Evolutionary conservation across 192 early-diverging fungal species (phyloP).

Genomic region (Pilaira anomala): DNA sequence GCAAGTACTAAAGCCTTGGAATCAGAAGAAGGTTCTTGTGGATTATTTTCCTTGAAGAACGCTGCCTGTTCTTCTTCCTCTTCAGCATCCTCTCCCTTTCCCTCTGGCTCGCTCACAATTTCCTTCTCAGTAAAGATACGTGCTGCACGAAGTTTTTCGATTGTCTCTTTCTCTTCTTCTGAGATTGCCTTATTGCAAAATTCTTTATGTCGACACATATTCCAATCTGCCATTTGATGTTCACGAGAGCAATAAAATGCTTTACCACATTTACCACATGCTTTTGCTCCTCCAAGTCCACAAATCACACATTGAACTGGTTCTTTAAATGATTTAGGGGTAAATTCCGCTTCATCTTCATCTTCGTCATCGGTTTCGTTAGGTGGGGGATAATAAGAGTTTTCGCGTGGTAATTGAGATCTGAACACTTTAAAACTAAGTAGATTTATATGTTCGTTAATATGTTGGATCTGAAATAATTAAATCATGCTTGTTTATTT

Average conservation of each 20-base stretch:
- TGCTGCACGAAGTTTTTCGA: slow-evolving; percentile 30
- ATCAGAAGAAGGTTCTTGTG: background rate
- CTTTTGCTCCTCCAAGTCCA: slow-evolving; percentile 65
- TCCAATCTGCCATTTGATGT: slow-evolving; percentile 89
- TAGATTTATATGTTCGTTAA: background rate
- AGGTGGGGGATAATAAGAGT: slow-evolving; percentile 56
- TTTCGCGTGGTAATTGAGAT: slow-evolving; percentile 72
- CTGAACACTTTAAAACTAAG: slow-evolving; percentile 82
- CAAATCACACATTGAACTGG: slow-evolving; percentile 63
- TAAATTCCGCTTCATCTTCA: slow-evolving; percentile 34
- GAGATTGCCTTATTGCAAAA: slow-evolving; percentile 41
- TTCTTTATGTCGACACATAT: slow-evolving; percentile 62
- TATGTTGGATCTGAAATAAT: background rate
- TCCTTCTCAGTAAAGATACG: slow-evolving; percentile 59
- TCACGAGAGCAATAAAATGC: slow-evolving; percentile 78
- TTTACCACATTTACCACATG: slow-evolving; percentile 73
- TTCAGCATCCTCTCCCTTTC: slow-evolving; percentile 41
- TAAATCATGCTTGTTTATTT: background rate
- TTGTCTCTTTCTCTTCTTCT: slow-evolving; percentile 17
- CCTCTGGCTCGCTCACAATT: slow-evolving; percentile 68
- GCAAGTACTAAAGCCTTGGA: slow-evolving; percentile 34
- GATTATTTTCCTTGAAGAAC: slow-evolving; percentile 18
- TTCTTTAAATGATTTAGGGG: slow-evolving; percentile 18
- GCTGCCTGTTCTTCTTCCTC: slow-evolving; percentile 44
- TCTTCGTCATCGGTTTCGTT: slow-evolving; percentile 37